Conservation (phyloP, 2,329 filamentous ascomycete genomes). For the Neofusicoccum umdonicola region DNA sequence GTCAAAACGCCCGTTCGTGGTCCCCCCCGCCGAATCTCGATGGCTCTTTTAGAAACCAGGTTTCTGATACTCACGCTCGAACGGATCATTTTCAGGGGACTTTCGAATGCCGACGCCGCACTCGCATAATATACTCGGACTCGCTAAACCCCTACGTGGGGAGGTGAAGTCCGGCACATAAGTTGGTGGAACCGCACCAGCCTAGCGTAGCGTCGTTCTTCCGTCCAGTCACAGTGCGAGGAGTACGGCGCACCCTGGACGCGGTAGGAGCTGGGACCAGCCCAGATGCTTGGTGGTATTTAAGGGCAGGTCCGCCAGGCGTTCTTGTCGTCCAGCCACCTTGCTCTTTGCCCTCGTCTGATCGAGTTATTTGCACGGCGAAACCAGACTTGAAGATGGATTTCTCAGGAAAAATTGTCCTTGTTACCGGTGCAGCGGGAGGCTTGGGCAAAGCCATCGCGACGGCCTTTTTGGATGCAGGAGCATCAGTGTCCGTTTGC, state of each 20-base stretch:
- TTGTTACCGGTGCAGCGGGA: constrained; percentile 18
- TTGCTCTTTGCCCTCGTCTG: background rate
- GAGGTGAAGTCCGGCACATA: too few species aligned
- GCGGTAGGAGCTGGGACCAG: background rate
- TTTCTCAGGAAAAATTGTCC: background rate
- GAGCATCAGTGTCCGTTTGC: constrained; percentile 34
- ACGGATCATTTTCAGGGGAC: too few species aligned
- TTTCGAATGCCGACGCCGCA: too few species aligned
- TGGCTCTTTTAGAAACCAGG: too few species aligned
- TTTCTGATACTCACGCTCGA: too few species aligned
- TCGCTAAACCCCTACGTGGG: too few species aligned
- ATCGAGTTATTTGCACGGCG: background rate
- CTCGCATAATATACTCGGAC: too few species aligned
- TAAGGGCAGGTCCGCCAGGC: background rate
- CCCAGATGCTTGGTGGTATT: background rate
- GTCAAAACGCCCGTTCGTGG: too few species aligned
- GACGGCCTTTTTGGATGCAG: constrained; percentile 22
- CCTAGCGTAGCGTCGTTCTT: too few species aligned
- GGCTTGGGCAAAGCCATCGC: constrained; percentile 18
- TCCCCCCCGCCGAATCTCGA: too few species aligned
- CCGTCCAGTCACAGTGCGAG: background rate
- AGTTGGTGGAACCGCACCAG: too few species aligned
- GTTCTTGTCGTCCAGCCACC: background rate
- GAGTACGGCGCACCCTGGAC: background rate
- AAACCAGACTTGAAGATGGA: background rate